Evolutionary conservation across 495 filamentous ascomycete species (phyloP).

Genomic region (Cenococcum geophilum): DNA sequence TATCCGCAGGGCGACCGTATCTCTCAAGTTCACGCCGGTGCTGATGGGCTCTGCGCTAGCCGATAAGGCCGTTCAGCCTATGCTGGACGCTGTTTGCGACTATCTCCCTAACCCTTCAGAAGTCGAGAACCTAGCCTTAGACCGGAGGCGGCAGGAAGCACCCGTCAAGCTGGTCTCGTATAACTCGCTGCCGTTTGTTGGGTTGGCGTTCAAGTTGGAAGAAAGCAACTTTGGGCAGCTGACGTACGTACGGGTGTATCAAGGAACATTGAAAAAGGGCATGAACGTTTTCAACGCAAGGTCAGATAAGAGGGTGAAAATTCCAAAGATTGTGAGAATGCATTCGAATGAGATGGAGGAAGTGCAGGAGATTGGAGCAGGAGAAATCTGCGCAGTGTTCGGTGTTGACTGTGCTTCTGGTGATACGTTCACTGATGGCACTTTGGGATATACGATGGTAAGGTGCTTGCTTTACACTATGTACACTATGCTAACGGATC

Average conservation of each 20-base stretch:
- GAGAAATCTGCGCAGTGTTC: conserved; percentile 98
- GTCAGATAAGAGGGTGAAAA: conserved; percentile 90
- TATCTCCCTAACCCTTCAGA: conserved; percentile 91
- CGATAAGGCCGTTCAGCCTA: conserved; percentile 92
- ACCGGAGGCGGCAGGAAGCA: conserved; percentile 68
- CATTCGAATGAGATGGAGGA: conserved; percentile 99
- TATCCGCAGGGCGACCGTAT: conserved; percentile 81
- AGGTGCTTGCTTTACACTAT: not conserved
- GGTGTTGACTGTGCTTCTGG: conserved; percentile 97
- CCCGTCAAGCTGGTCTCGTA: conserved; percentile 84
- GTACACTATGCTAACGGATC: conserved; percentile 12
- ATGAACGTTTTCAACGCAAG: conserved; percentile 89
- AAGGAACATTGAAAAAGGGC: conserved; percentile 83
- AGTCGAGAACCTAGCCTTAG: conserved; percentile 84
- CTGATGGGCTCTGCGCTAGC: conserved; percentile 94
- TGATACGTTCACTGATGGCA: conserved; percentile 95
- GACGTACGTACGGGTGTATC: conserved; percentile 98
- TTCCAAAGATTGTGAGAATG: conserved; percentile 98
- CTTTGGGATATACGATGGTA: conserved; percentile 83
- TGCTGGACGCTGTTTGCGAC: conserved; percentile 95
- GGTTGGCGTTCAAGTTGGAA: conserved; percentile 97
- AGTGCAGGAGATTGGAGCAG: conserved; percentile 80
- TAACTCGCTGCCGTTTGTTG: conserved; percentile 87
- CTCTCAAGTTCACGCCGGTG: conserved; percentile 87
- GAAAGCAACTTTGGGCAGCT: conserved; percentile 98